Conservation (phyloP, 306 rosid species). For the Cucurbita maxima region DNA sequence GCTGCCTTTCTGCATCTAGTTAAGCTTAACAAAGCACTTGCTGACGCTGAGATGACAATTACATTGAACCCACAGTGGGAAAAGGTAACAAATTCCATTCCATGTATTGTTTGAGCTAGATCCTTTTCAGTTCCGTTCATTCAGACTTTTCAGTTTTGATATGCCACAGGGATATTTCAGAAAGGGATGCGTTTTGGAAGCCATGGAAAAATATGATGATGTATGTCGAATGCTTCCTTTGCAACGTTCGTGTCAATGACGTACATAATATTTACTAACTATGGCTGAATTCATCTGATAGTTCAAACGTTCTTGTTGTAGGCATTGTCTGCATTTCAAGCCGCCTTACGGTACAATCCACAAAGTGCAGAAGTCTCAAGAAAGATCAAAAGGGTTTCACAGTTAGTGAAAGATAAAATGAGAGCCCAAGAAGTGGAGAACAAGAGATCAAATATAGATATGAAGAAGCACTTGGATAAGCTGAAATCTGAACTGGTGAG, state of each 20-base stretch:
- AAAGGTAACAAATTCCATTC: constrained; percentile 33
- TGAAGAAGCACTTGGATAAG: constrained; percentile 59
- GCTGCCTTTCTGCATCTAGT: constrained; percentile 93
- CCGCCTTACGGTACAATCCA: constrained; percentile 60
- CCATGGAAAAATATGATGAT: constrained; percentile 81
- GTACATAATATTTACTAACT: constrained; percentile 3
- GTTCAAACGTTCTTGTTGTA: constrained; percentile 13
- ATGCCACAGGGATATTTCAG: constrained; percentile 79
- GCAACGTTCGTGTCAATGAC: background rate
- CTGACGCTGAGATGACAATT: constrained; percentile 86
- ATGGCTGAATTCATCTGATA: constrained; percentile 14
- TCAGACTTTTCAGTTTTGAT: constrained; percentile 15
- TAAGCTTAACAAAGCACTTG: constrained; percentile 88
- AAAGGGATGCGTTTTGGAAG: constrained; percentile 93
- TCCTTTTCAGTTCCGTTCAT: constrained; percentile 3
- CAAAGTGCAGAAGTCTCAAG: constrained; percentile 80
- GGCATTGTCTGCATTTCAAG: constrained; percentile 78
- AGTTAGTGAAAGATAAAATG: constrained; percentile 49
- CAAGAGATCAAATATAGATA: constrained; percentile 71
- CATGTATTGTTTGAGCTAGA: background rate
- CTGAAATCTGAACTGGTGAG: constrained; percentile 82
- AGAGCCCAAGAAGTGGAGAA: constrained; percentile 75
- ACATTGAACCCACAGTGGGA: constrained; percentile 88
- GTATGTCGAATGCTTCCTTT: constrained; percentile 19
- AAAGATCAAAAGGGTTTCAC: constrained; percentile 71